These are phyloP conservation scores for Wallacemonas rigidus DNA, from an alignment of 208 protist species.

Conservation along the genomic window DNA sequence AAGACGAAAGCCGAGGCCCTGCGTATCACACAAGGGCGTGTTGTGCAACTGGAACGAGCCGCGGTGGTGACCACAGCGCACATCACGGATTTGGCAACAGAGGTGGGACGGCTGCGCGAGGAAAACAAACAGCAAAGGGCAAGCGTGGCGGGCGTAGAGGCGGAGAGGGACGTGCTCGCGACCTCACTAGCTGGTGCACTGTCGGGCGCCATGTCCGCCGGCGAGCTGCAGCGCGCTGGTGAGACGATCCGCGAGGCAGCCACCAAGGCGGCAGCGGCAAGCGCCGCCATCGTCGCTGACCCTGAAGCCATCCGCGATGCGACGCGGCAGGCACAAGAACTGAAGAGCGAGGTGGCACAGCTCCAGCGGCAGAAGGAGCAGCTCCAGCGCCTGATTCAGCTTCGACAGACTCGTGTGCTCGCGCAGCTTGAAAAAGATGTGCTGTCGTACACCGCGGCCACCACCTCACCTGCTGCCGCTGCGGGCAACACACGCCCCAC, in stretches of 20 bases:
- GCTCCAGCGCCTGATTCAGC: slow-evolving; percentile 60
- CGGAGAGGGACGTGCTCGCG: slow-evolving; percentile 62
- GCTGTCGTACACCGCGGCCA: slow-evolving; percentile 11
- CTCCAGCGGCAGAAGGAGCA: slow-evolving; percentile 78
- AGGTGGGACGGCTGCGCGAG: slow-evolving; percentile 53
- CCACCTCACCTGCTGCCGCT: too few relatives aligned
- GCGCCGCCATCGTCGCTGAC: slow-evolving; percentile 63
- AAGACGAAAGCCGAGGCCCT: slow-evolving; percentile 39
- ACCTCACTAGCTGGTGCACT: slow-evolving; percentile 21
- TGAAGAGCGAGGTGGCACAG: slow-evolving; percentile 74
- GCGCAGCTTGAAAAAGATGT: slow-evolving; percentile 57
- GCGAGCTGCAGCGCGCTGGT: slow-evolving; percentile 49
- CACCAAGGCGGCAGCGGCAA: slow-evolving; percentile 51
- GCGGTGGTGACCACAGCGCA: slow-evolving; percentile 41
- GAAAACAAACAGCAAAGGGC: slow-evolving; percentile 60
- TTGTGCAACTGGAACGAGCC: slow-evolving; percentile 55
- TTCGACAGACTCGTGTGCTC: slow-evolving; percentile 60
- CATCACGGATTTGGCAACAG: slow-evolving; percentile 49
- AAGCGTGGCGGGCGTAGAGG: slow-evolving; percentile 59
- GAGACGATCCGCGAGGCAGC: slow-evolving; percentile 61
- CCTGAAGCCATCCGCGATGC: slow-evolving; percentile 60
- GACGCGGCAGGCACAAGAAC: slow-evolving; percentile 57
- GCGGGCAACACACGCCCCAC: too few relatives aligned
- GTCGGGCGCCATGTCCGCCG: slow-evolving; percentile 28
- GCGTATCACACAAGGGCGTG: slow-evolving; percentile 46